phyloP scores from a whole-genome alignment of 2,329 filamentous ascomycete genomes.

The Colletotrichum aenigma region DNA sequence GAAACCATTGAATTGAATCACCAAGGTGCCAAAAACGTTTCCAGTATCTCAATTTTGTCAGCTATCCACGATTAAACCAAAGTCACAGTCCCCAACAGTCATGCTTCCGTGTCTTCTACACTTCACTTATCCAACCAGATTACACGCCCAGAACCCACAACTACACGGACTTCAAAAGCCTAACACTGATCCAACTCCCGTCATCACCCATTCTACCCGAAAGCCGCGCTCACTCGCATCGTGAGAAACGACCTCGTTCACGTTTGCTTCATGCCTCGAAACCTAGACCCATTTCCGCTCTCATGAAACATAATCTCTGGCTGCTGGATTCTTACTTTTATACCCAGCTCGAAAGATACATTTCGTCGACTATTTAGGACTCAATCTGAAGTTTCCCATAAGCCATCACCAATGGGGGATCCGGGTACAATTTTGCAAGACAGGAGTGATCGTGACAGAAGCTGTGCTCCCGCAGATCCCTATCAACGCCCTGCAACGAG shows the following conservation, averaged over 20 bases:
- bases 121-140: not conserved
- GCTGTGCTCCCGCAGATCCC: accelerated
- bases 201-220: accelerated
- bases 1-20: accelerated
- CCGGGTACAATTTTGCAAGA: accelerated
- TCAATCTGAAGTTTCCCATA: not conserved
- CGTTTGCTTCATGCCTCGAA: not conserved
- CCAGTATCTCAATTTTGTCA: no score
- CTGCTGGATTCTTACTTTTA: accelerated
- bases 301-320: not conserved
- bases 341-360: not conserved
- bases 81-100: no score
- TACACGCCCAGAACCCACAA: not conserved
- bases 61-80: no score
- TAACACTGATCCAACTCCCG: not conserved
- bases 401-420: not conserved
- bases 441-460: not conserved
- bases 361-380: not conserved
- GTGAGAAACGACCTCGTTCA: accelerated
- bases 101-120: accelerated
- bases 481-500: accelerated
- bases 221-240: accelerated
- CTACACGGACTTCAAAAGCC: not conserved
- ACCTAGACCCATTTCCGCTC: not conserved
- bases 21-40: not conserved